Evolutionary conservation across 345 rosid genomes (phyloP), one percentile per base, ranked within the genome.

Genomic region (Euphorbia peplus): DNA sequence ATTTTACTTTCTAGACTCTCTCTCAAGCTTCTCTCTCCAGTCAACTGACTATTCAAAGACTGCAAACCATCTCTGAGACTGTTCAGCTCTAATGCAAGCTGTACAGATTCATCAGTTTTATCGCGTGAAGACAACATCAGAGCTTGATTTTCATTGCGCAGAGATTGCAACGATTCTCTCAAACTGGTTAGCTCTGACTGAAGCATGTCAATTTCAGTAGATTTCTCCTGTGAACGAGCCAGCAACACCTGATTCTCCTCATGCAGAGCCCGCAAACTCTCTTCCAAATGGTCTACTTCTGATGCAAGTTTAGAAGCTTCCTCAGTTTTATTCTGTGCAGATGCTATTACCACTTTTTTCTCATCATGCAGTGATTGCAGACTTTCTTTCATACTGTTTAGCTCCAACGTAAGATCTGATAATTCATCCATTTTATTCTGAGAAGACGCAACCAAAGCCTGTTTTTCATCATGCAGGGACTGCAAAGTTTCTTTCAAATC

Each of bases 61-160:
- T 39, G 68, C 48, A 83, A 60, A 28, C 63, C 71, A 35, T 67
- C 73, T 63, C 63, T 86, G 60, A 78, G 69, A 74, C 46, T 75
- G 19, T 79, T 68, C 64, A 85, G 78, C 75, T 87, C 88, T 46
- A 71, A 64, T 25, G 73, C 78, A 60, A 86, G 87, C 64, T 42
- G 74, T 74, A 79, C 73, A 51, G 75, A 73, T 79, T 85, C 86
- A 71, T 76, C 86, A 60, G 84, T 78, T 77, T 83, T 85, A 51
- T 76, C 81, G 76, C 62, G 84, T 66, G 90, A 80, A 80, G 83
- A 78, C 35, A 66, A 75, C 79, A 71, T 59, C 73, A 91, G 74
- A 72, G 70, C 72, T 52, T 78, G 76, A 70, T 91, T 92, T 77
- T 86, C 82, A 24, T 22, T 9, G 16, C 13, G 66, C 51, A 62